phyloP scores from a whole-genome alignment of 192 early-diverging fungal genomes.

The Endogone sp. region DNA sequence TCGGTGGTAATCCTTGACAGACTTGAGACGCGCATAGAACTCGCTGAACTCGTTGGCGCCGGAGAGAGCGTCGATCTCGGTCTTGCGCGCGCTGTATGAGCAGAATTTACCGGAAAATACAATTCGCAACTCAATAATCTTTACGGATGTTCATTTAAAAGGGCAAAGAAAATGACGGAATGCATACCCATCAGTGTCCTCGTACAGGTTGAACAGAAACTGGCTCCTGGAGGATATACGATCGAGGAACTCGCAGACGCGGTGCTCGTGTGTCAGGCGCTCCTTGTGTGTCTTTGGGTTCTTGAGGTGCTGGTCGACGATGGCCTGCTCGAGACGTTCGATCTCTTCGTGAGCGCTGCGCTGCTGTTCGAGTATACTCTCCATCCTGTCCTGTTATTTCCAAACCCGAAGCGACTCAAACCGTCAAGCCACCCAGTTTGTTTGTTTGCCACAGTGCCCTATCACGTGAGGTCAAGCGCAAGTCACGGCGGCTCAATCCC shows the following conservation, averaged over 20 bases:
- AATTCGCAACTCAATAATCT: neutral
- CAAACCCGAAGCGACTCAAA: too few species aligned
- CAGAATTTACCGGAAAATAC: neutral
- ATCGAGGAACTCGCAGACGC: constrained; percentile 65
- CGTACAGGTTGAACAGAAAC: constrained; percentile 59
- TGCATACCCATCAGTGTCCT: constrained; percentile 67
- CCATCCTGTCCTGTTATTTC: too few species aligned
- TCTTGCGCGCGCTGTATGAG: constrained; percentile 48
- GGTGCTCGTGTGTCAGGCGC: constrained; percentile 75
- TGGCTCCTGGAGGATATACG: constrained; percentile 65
- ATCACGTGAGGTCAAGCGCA: too few species aligned
- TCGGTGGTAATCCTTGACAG: constrained; percentile 77
- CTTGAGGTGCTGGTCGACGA: constrained; percentile 74
- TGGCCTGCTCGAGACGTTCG: constrained; percentile 87
- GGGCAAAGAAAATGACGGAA: neutral
- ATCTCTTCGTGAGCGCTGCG: constrained; percentile 84
- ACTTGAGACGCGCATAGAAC: constrained; percentile 82
- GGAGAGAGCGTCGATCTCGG: constrained; percentile 68
- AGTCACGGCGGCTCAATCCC: too few species aligned
- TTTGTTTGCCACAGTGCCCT: too few species aligned
- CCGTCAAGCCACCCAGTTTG: too few species aligned
- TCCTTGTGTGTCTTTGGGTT: constrained; percentile 81
- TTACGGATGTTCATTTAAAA: neutral
- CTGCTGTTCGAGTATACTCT: constrained; percentile 67
- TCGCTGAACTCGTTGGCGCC: constrained; percentile 69